Evolutionary conservation across 2,329 filamentous ascomycete genomes (phyloP).

Genomic region (Xylariales sp.): DNA sequence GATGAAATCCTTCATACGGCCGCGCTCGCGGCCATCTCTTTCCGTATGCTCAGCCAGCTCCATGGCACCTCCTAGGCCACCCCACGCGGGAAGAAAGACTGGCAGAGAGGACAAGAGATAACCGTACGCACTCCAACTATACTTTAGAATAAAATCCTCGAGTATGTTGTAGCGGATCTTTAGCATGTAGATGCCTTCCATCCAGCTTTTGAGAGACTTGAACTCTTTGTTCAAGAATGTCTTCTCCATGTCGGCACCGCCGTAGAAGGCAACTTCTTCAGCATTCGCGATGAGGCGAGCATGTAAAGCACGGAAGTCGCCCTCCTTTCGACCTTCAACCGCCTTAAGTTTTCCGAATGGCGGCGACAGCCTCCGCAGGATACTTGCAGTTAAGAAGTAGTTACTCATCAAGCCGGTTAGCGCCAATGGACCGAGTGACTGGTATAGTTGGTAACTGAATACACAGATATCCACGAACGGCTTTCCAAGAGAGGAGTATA

Average conservation of each 20-base stretch:
- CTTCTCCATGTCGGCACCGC: constrained; percentile 91
- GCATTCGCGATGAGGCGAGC: constrained; percentile 92
- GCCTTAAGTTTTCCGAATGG: constrained; percentile 97
- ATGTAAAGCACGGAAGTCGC: constrained; percentile 89
- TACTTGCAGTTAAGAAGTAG: constrained; percentile 89
- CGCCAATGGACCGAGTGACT: constrained; percentile 83
- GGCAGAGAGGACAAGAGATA: constrained; percentile 91
- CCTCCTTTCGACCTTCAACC: constrained; percentile 90
- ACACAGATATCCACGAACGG: constrained; percentile 95
- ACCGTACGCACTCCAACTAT: constrained; percentile 97
- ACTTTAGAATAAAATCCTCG: constrained; percentile 96
- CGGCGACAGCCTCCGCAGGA: constrained; percentile 82
- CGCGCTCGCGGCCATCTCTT: constrained; percentile 63
- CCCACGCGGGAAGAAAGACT: constrained; percentile 92
- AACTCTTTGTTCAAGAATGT: constrained; percentile 89
- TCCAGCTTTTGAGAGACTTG: constrained; percentile 88
- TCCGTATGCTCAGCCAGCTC: constrained; percentile 55
- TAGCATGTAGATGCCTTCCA: constrained; percentile 97
- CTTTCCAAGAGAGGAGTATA: constrained; percentile 97
- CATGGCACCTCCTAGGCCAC: constrained; percentile 69
- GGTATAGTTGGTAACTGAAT: constrained; percentile 96
- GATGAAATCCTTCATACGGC: constrained; percentile 97
- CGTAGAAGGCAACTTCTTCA: constrained; percentile 96
- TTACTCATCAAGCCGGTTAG: constrained; percentile 83
- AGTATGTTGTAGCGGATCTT: constrained; percentile 99